Base-by-base conservation (phyloP, 2,329 filamentous ascomycete genomes). In the Cercospora sesami region DNA sequence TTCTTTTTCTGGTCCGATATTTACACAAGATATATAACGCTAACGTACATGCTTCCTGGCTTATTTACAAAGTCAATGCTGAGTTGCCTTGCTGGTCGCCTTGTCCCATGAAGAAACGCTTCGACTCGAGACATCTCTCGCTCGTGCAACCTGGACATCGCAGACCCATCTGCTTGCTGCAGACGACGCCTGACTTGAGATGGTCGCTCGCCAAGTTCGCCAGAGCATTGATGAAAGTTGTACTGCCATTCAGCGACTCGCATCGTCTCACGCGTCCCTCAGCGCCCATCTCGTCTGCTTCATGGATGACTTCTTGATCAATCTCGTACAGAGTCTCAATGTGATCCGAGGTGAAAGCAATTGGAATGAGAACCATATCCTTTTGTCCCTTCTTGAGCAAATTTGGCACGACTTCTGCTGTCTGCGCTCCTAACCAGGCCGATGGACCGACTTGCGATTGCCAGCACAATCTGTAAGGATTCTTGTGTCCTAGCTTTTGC, bases 271-370 rank as follows among this genome's bases (percentile, higher is more conserved):
- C 81, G 5, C 82, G 78, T 55, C 82, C 81, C 18, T 84, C 81
- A 0, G 89, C 90, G 33, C 94, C 93, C 0, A 87, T 82, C 75
- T 91, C 87, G 14, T 91, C 89, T 0, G 87, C 92, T 80, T 96
- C 94, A 67, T 92, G 91, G 76, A 99, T 98, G 45, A 99, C 93
- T 81, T 99, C 95, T 75, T 92, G 86, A 79, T 99, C 95, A 63
- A 99, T 83, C 80, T 99, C 95, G 78, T 90, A 98, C 0, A 99
- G 84, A 0, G 95, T 99, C 82, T 99, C 95, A 73, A 99, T 99
- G 78, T 99, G 95, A 76, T 99, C 95, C n/a, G 92, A 96, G 0
- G 95, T 99, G 79, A 99, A 99, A 5, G 95, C 95, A 72, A 99
- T 96, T 0, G 95, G 95, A 65, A 99, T 93, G 6, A 99, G 85